Conservation (phyloP, 2,329 filamentous ascomycete species). For the Aspergillus pseudoglaucus region DNA sequence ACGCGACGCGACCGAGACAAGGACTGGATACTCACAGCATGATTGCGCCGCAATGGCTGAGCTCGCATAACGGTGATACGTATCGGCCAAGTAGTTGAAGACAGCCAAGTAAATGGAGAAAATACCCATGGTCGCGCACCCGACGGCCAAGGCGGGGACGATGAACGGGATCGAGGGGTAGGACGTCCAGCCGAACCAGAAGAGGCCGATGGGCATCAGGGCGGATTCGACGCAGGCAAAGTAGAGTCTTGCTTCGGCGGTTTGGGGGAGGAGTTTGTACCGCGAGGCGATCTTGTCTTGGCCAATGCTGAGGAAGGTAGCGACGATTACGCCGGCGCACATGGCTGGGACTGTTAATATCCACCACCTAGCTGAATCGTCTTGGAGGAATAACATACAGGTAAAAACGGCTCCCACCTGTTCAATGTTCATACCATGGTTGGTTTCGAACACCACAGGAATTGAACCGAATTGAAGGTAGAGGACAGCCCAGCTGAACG, state of each 20-base stretch:
- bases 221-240: slow-evolving; percentile 71
- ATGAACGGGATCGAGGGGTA: slow-evolving; percentile 62
- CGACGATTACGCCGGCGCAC: slow-evolving; percentile 58
- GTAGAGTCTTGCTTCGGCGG: slow-evolving; percentile 74
- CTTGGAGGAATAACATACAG: slow-evolving; percentile 18
- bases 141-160: slow-evolving; percentile 62
- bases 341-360: slow-evolving; percentile 46
- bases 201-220: slow-evolving; percentile 71
- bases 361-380: no score
- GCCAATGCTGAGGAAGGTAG: slow-evolving; percentile 62
- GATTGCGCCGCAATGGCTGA: slow-evolving; percentile 81
- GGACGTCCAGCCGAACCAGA: slow-evolving; percentile 71
- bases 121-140: slow-evolving; percentile 75
- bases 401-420: slow-evolving; percentile 67
- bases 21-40: slow-evolving; percentile 50
- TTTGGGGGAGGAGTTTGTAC: slow-evolving; percentile 39
- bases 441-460: slow-evolving; percentile 65
- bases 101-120: slow-evolving; percentile 80
- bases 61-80: slow-evolving; percentile 76
- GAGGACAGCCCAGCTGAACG: slow-evolving; percentile 83
- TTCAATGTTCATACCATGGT: slow-evolving; percentile 61
- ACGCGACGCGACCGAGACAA: background rate
- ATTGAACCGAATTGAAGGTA: slow-evolving; percentile 80
- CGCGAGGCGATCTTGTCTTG: slow-evolving; percentile 61
- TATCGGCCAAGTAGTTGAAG: slow-evolving; percentile 89